phyloP scores from a whole-genome alignment of 495 filamentous ascomycete species.

The Echria macrotheca region DNA sequence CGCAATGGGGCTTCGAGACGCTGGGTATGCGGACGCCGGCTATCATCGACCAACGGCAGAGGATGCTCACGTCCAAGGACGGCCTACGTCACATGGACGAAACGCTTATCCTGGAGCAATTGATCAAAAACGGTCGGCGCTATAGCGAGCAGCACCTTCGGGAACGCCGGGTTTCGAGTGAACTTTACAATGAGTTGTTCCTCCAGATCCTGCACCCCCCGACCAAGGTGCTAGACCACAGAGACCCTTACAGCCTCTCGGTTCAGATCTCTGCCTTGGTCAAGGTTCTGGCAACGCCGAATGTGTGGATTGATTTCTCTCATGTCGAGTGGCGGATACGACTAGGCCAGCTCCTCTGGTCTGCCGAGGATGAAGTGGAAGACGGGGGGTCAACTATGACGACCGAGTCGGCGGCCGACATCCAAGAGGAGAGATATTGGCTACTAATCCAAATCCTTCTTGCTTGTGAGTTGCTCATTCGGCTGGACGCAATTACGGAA shows the following conservation, averaged over 20 bases:
- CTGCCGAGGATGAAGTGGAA: constrained; percentile 48
- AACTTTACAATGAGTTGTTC: constrained; percentile 57
- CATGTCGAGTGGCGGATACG: constrained; percentile 73
- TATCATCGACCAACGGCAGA: constrained; percentile 44
- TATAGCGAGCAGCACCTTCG: constrained; percentile 38
- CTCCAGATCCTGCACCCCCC: constrained; percentile 53
- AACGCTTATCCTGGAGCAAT: constrained; percentile 44
- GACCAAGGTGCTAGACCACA: constrained; percentile 49
- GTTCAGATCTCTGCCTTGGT: constrained; percentile 56
- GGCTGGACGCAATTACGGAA: constrained; percentile 66
- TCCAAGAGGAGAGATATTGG: constrained; percentile 60
- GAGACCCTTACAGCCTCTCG: constrained; percentile 53
- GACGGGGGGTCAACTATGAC: constrained; percentile 36
- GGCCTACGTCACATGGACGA: constrained; percentile 49
- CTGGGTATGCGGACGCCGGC: constrained; percentile 36
- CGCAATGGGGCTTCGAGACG: constrained; percentile 45
- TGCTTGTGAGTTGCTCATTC: constrained; percentile 68
- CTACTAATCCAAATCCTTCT: constrained; percentile 74
- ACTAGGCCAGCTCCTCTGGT: constrained; percentile 77
- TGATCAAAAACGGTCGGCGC: constrained; percentile 42
- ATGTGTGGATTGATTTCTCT: constrained; percentile 74
- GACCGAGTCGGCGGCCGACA: constrained; percentile 37
- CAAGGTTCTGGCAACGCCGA: constrained; percentile 47
- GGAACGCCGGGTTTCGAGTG: constrained; percentile 35
- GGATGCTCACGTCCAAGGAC: constrained; percentile 44